phyloP scores from a whole-genome alignment of 2,329 filamentous ascomycete species.

The Colletotrichum tabaci region DNA sequence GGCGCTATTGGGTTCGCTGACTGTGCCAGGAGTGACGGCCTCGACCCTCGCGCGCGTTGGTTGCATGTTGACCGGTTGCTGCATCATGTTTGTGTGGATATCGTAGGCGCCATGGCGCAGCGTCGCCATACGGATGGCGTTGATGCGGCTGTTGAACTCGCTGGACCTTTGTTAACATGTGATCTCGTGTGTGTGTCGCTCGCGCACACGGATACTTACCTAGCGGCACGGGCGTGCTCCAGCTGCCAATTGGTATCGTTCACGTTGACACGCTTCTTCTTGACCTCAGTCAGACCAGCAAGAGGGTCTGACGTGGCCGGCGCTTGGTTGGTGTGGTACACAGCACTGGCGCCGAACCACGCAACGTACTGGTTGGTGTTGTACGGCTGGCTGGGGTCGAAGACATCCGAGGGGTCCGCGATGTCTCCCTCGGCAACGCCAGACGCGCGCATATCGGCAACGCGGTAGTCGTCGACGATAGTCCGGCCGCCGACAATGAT shows the following conservation, averaged over 20 bases:
- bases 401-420: slow-evolving; percentile 88
- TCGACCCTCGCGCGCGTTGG: slow-evolving; percentile 90
- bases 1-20: slow-evolving; percentile 47
- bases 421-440: slow-evolving; percentile 90
- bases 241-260: slow-evolving; percentile 97
- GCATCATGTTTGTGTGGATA: slow-evolving; percentile 92
- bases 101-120: slow-evolving; percentile 84
- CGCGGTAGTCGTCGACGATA: slow-evolving; percentile 91
- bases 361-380: slow-evolving; percentile 99
- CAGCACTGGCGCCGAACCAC: slow-evolving; percentile 96
- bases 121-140: slow-evolving; percentile 77
- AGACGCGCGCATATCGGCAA: slow-evolving; percentile 79
- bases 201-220: slow-evolving; percentile 66
- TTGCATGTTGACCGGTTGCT: slow-evolving; percentile 90
- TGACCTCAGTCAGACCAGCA: slow-evolving; percentile 82
- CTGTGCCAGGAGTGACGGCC: slow-evolving; percentile 66
- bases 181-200: slow-evolving; percentile 39
- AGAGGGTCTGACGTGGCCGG: slow-evolving; percentile 82
- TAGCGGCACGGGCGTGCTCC: slow-evolving; percentile 92
- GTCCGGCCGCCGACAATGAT: slow-evolving; percentile 93
- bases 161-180: slow-evolving; percentile 60
- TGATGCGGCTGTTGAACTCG: slow-evolving; percentile 85
- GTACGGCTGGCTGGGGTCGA: slow-evolving; percentile 87
- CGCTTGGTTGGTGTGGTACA: slow-evolving; percentile 85
- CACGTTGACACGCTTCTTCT: slow-evolving; percentile 88